Conservation (phyloP, 2,329 filamentous ascomycete genomes). For the Diplodia scrobiculata region DNA sequence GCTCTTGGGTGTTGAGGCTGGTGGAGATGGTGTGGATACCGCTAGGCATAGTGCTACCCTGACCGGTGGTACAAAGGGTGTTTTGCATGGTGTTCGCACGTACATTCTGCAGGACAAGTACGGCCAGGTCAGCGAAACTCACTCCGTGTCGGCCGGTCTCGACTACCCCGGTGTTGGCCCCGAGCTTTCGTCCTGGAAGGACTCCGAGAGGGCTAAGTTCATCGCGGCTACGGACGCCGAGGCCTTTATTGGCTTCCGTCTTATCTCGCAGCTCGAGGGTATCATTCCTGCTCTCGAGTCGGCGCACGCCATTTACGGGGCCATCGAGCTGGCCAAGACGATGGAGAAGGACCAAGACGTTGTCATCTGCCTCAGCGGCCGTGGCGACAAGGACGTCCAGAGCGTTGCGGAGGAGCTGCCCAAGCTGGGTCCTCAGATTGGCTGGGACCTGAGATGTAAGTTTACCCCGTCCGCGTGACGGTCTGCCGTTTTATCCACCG, state of each 20-base stretch:
- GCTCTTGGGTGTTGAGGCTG: conserved; percentile 90
- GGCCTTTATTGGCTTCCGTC: conserved; percentile 82
- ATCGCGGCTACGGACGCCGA: conserved; percentile 88
- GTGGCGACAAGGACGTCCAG: conserved; percentile 98
- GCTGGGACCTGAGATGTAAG: conserved; percentile 64
- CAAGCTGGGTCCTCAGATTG: conserved; percentile 83
- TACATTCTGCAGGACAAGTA: conserved; percentile 92
- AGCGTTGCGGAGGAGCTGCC: conserved; percentile 94
- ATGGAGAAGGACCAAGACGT: conserved; percentile 87
- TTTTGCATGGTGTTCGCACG: conserved; percentile 92
- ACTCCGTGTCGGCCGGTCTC: conserved; percentile 93
- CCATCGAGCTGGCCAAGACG: conserved; percentile 85
- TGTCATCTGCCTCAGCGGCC: conserved; percentile 88
- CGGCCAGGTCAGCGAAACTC: conserved; percentile 91
- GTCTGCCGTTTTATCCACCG: background rate
- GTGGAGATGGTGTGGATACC: conserved; percentile 89
- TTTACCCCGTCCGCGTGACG: conserved; percentile 5
- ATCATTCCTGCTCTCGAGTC: conserved; percentile 96
- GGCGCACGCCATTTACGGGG: conserved; percentile 88
- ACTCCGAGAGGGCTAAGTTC: conserved; percentile 81
- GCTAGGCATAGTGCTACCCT: conserved; percentile 84
- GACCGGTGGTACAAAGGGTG: conserved; percentile 81
- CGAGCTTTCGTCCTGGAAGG: conserved; percentile 91
- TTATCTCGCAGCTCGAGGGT: conserved; percentile 85
- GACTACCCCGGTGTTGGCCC: conserved; percentile 97